phyloP scores from a whole-genome alignment of 2,329 filamentous ascomycete species.

The Fusarium sp. region DNA sequence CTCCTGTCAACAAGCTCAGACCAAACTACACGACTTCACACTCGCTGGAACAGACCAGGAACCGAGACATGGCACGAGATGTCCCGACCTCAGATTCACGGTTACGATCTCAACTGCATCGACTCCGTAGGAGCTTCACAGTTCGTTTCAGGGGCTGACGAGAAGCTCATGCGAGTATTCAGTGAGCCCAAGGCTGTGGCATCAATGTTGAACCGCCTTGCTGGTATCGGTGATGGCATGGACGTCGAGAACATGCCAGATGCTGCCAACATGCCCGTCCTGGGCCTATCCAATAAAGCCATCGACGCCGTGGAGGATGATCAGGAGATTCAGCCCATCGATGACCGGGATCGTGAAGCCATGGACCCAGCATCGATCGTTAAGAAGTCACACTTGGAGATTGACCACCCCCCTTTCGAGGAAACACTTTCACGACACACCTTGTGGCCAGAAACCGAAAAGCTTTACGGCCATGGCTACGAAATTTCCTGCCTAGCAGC shows the following conservation, averaged over 20 bases:
- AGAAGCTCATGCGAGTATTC: constrained; percentile 98
- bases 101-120: constrained; percentile 97
- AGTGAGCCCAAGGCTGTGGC: constrained; percentile 88
- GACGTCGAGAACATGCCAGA: constrained; percentile 73
- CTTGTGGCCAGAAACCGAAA: constrained; percentile 95
- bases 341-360: constrained; percentile 64
- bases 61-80: constrained; percentile 89
- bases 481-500: constrained; percentile 91
- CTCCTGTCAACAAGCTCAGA: constrained; percentile 90
- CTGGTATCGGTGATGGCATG: constrained; percentile 64
- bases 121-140: constrained; percentile 77
- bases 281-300: constrained; percentile 96
- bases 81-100: constrained; percentile 94
- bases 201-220: constrained; percentile 75
- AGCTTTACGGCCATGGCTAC: constrained; percentile 97
- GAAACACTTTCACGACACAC: constrained; percentile 91
- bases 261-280: constrained; percentile 92
- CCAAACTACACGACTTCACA: constrained; percentile 91
- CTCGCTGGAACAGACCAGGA: constrained; percentile 73
- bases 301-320: constrained; percentile 70
- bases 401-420: constrained; percentile 83
- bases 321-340: constrained; percentile 57
- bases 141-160: constrained; percentile 95
- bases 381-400: constrained; percentile 71
- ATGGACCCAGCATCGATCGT: constrained; percentile 67